Base-by-base conservation (phyloP, 352 stramenopile species). In the Saprolegnia parasitica region DNA sequence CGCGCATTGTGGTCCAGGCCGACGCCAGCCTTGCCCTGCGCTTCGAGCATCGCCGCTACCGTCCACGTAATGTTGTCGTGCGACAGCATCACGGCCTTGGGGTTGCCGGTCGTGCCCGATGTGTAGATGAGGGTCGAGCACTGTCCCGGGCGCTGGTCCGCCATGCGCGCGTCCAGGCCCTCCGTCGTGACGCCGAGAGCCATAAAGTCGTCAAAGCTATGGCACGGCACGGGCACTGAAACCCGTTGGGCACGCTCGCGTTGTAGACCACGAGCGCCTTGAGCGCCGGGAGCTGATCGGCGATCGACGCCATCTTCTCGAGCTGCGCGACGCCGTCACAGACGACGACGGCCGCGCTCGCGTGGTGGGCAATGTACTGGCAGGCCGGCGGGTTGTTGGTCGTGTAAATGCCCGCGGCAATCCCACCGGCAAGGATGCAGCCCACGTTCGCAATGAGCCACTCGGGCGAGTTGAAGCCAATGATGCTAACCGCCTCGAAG, bases 1-100 rank as follows among this genome's bases (percentile, higher is more conserved):
- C 67, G 54, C 21, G 77, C 68, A 3, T 74, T 18, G 5, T 52
- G 37, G 75, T 74, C 62, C 52, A 94, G 81, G n/a, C 83, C 23
- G 47, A 52, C 84, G 56, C 57, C 77, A 77, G 62, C 86, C 84
- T 20, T 13, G 21, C 16, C 11, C 18, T 54, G n/a, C 20, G 60
- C 24, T 18, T 50, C 88, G 83, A 46, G 15, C 60, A 32, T 67
- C 13, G 60, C 40, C 18, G 20, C 40, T 5, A 67, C 15, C 3
- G 57, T 65, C 57, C 57, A 65, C 26, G 57, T 67, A 18, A 73
- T 73, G 49, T 73, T 73, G 26, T 73, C 80, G 73, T 92, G 77
- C 18, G 75, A 84, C 40, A 92, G 80, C 83, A 91, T 91, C 23
- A 92, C 84, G 24, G 80, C 83, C 73, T 92, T 92, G 29, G 84